phyloP scores from a whole-genome alignment of 768 basidiomycete species.

The Mycena leptocephala region DNA sequence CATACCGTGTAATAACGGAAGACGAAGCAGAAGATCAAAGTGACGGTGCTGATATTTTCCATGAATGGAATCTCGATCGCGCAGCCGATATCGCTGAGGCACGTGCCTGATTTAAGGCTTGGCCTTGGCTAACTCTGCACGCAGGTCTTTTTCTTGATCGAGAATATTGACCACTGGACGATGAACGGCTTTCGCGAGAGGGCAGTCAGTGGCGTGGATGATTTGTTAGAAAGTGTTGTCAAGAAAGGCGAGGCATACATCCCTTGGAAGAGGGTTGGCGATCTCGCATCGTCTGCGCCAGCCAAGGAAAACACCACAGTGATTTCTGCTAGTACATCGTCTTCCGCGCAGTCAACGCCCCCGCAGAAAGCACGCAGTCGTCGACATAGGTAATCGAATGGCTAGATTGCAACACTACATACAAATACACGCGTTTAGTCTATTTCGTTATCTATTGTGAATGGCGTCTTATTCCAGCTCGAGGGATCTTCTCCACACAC shows the following conservation, averaged over 20 bases:
- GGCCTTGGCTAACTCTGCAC: slow-evolving; percentile 22
- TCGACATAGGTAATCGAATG: slow-evolving; percentile 3
- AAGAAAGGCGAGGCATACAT: slow-evolving; percentile 51
- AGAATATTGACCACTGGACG: slow-evolving; percentile 72
- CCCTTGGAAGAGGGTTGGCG: slow-evolving; percentile 67
- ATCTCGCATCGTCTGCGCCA: slow-evolving; percentile 39
- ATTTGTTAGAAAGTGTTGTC: slow-evolving; percentile 53
- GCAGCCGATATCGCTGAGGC: slow-evolving; percentile 57
- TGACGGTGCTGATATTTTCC: slow-evolving; percentile 49
- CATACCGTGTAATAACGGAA: slow-evolving; percentile 50
- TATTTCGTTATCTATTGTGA: slow-evolving; percentile 28
- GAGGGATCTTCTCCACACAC: slow-evolving; percentile 82
- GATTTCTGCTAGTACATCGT: slow-evolving; percentile 34
- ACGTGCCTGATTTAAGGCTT: neutral
- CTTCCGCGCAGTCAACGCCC: slow-evolving; percentile 35
- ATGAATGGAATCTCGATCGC: slow-evolving; percentile 65
- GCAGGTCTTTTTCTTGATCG: slow-evolving; percentile 65
- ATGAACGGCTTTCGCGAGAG: slow-evolving; percentile 57
- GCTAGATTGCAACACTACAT: neutral
- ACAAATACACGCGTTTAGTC: slow-evolving; percentile 32
- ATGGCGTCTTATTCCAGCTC: slow-evolving; percentile 72
- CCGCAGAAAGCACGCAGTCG: slow-evolving; percentile 26
- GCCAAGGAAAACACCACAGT: slow-evolving; percentile 53
- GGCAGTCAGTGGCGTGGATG: slow-evolving; percentile 56
- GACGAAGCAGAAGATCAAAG: slow-evolving; percentile 34